Evolutionary conservation across 306 rosid species (phyloP).

Genomic region (Sechiopsis laciniata): DNA sequence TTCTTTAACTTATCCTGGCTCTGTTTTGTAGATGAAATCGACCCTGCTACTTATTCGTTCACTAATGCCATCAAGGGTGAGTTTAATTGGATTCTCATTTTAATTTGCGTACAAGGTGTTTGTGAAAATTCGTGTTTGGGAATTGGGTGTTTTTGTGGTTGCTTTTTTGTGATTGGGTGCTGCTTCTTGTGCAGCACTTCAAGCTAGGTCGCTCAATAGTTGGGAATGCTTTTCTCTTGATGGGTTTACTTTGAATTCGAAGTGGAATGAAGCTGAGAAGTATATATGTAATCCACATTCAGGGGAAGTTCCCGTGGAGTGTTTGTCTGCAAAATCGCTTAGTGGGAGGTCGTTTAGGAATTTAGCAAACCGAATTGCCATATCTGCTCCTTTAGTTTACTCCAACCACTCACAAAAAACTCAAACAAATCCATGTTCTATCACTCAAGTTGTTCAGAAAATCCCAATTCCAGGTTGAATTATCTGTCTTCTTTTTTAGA

Average conservation of each 20-base stretch:
- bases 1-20: background rate
- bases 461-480: slow-evolving; percentile 58
- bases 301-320: slow-evolving; percentile 87
- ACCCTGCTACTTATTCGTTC: slow-evolving; percentile 90
- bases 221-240: slow-evolving; percentile 83
- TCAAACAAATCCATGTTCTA: slow-evolving; percentile 43
- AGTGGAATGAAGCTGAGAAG: slow-evolving; percentile 96
- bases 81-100: background rate
- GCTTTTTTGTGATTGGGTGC: slow-evolving; percentile 20
- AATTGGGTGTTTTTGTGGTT: background rate
- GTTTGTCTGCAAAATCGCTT: slow-evolving; percentile 85
- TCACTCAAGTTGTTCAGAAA: slow-evolving; percentile 41
- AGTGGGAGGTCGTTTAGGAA: slow-evolving; percentile 76
- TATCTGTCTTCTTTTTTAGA: background rate
- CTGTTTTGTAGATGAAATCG: slow-evolving; percentile 66
- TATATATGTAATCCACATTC: slow-evolving; percentile 90
- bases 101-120: background rate
- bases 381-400: slow-evolving; percentile 66
- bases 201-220: slow-evolving; percentile 56
- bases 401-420: slow-evolving; percentile 37
- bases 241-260: slow-evolving; percentile 83
- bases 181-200: slow-evolving; percentile 58
- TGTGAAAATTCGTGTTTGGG: background rate
- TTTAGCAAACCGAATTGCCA: slow-evolving; percentile 48
- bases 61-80: slow-evolving; percentile 78